Conservation (phyloP, 169 alveolate genomes). For the Amoebophrya sp. region DNA sequence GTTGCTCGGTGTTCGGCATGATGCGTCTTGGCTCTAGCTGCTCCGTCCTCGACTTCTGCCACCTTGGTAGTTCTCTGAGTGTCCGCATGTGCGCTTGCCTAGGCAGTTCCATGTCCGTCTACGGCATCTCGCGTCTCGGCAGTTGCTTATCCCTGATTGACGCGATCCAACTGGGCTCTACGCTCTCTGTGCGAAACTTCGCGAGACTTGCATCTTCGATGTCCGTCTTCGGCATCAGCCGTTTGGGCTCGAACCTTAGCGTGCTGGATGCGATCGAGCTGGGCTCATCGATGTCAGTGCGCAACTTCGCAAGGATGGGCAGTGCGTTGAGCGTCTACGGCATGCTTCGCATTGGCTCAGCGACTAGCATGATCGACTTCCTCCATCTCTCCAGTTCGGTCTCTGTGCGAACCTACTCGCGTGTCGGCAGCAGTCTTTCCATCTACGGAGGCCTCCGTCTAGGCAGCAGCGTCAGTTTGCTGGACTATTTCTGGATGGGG, state of each 20-base stretch:
- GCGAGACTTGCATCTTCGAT: not conserved
- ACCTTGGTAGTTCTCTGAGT: not conserved
- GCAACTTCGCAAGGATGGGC: slow-evolving; percentile 10
- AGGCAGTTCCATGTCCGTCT: not conserved
- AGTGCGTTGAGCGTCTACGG: not conserved
- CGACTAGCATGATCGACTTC: not conserved
- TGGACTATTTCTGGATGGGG: slow-evolving; percentile 25
- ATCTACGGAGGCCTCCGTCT: not conserved
- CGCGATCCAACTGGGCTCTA: not conserved
- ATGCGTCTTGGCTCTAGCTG: not conserved
- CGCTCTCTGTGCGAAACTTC: not conserved
- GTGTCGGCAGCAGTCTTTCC: not conserved
- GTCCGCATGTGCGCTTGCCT: not conserved
- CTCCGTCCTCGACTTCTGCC: not conserved
- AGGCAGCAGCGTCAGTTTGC: not conserved
- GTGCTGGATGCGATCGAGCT: not conserved
- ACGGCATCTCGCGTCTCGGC: not conserved
- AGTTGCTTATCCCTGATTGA: not conserved
- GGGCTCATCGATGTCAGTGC: slow-evolving; percentile 16
- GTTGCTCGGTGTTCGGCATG: not conserved
- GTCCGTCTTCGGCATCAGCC: not conserved
- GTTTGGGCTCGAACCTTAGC: not conserved
- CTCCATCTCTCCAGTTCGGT: not conserved
- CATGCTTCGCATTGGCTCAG: not conserved
- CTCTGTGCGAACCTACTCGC: not conserved